Conservation (phyloP, 2,329 filamentous ascomycete genomes). For the Blastomyces gilchristii region DNA sequence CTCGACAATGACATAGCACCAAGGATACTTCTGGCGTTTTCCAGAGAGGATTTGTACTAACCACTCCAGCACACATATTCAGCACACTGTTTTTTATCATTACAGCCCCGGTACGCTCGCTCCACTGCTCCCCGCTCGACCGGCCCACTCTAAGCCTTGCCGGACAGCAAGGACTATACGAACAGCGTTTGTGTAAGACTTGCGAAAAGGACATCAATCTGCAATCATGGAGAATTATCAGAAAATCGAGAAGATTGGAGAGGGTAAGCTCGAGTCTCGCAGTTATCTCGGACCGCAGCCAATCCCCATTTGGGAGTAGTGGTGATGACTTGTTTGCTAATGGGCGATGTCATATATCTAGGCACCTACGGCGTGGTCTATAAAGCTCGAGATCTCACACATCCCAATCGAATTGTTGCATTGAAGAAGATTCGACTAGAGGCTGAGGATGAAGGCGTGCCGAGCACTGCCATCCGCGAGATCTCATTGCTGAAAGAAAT, state of each 20-base stretch:
- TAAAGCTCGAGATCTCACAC: conserved; percentile 77
- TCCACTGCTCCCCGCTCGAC: background rate
- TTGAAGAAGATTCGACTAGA: conserved; percentile 94
- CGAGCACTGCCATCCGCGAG: conserved; percentile 85
- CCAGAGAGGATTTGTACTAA: conserved; percentile 7
- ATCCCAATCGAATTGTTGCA: conserved; percentile 75
- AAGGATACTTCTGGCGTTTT: background rate
- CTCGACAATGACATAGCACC: conserved; percentile 7
- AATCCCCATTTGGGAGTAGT: background rate
- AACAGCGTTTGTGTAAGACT: background rate
- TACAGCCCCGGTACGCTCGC: background rate
- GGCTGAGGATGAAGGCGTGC: conserved; percentile 88
- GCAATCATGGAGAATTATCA: conserved; percentile 82
- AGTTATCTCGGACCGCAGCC: background rate
- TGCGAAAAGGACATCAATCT: background rate
- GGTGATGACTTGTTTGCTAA: background rate
- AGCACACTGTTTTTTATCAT: background rate
- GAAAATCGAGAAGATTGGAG: conserved; percentile 92
- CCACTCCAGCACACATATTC: background rate
- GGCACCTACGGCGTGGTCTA: conserved; percentile 94
- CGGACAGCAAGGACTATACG: background rate
- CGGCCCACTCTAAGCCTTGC: background rate
- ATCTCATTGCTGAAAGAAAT: conserved; percentile 92
- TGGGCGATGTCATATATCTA: conserved; percentile 29
- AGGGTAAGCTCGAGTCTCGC: conserved; percentile 51